Evolutionary conservation across 1,284 basidiomycete species (phyloP).

Genomic region (Sphagnurus paluster): DNA sequence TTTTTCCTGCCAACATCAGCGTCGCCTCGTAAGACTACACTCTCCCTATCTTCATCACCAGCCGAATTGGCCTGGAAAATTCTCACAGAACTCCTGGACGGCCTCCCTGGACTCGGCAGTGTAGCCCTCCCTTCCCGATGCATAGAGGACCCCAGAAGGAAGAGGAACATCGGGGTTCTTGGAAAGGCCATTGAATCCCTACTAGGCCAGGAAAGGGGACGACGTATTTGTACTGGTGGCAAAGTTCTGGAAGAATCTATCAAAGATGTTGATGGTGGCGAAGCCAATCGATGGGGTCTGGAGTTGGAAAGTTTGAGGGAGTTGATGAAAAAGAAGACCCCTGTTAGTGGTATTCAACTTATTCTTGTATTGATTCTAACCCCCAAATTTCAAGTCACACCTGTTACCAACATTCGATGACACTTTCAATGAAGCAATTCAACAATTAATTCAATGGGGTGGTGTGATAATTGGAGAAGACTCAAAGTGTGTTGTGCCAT

Average conservation of each 20-base stretch:
- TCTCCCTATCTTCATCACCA: conserved; percentile 40
- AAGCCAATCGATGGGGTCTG: conserved; percentile 76
- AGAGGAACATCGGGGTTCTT: conserved; percentile 74
- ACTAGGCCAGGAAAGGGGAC: conserved; percentile 71
- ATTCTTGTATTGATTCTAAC: conserved; percentile 1
- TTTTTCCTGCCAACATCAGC: conserved; percentile 47
- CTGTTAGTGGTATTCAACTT: conserved; percentile 39
- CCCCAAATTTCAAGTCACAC: conserved; percentile 40
- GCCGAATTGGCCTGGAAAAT: conserved; percentile 45
- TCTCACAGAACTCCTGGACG: conserved; percentile 55
- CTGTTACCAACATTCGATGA: conserved; percentile 62
- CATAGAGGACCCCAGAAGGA: conserved; percentile 80
- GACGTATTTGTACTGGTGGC: conserved; percentile 66
- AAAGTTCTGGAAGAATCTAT: conserved; percentile 30
- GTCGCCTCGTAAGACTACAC: conserved; percentile 36
- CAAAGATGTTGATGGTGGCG: conserved; percentile 53
- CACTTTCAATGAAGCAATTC: conserved; percentile 79
- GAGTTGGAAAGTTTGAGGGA: conserved; percentile 56
- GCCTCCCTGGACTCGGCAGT: conserved; percentile 77
- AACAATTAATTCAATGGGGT: conserved; percentile 79
- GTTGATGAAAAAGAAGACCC: conserved; percentile 53
- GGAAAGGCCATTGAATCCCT: conserved; percentile 74
- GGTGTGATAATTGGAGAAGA: conserved; percentile 77
- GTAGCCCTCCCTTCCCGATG: conserved; percentile 82
- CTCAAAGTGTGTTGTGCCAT: conserved; percentile 51